Conservation (phyloP, 306 rosid genomes). For the Vicia sativa region DNA sequence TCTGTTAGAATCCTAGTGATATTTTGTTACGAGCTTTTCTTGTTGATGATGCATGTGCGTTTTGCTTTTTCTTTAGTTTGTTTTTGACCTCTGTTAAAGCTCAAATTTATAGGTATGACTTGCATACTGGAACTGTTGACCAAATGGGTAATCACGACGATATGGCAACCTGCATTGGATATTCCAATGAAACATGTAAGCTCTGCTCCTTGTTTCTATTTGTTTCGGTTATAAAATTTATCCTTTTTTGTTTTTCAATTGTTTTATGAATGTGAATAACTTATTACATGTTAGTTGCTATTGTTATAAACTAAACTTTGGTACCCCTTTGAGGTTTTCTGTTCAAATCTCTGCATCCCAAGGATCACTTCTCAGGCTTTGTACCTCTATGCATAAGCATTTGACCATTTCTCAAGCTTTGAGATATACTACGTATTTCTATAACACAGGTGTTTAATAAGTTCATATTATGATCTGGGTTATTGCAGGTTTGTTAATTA, state of each 20-base stretch:
- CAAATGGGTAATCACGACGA: conserved; percentile 73
- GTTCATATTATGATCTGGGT: conserved; percentile 17
- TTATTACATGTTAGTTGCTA: too few relatives aligned
- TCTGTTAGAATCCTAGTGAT: background rate
- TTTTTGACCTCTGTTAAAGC: conserved; percentile 30
- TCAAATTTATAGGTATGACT: conserved; percentile 62
- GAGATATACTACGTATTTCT: conserved; percentile 9
- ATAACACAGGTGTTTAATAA: conserved; percentile 5
- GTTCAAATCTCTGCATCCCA: too few relatives aligned
- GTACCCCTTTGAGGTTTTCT: too few relatives aligned
- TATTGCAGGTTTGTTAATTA: conserved; percentile 67
- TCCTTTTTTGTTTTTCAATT: conserved; percentile 24
- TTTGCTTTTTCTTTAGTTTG: background rate
- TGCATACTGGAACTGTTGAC: conserved; percentile 64
- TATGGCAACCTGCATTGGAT: conserved; percentile 65
- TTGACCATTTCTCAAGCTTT: conserved; percentile 4
- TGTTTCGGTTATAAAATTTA: conserved; percentile 26
- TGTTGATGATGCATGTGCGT: background rate
- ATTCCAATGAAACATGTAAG: conserved; percentile 77
- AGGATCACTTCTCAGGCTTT: too few relatives aligned
- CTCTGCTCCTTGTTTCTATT: conserved; percentile 12
- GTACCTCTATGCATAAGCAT: background rate
- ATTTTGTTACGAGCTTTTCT: too few relatives aligned
- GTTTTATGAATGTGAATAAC: background rate
- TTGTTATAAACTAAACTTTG: too few relatives aligned